These are phyloP conservation scores for Aspergillus mulundensis DNA, from an alignment of 495 filamentous ascomycete species.

Conservation along the genomic window DNA sequence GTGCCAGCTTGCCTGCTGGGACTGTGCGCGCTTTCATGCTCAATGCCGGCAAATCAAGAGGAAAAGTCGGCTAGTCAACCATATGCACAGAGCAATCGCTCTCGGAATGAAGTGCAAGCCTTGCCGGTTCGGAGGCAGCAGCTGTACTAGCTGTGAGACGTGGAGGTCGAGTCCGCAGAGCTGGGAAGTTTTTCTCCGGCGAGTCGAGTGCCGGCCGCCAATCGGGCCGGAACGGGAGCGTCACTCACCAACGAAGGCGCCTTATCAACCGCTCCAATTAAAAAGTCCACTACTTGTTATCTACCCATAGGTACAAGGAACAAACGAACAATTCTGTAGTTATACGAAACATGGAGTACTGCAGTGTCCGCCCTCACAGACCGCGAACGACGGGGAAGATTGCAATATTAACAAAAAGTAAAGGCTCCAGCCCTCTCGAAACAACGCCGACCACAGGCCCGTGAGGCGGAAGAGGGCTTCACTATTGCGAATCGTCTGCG, in stretches of 20 bases:
- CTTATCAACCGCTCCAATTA: not conserved
- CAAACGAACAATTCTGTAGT: slow-evolving; percentile 23
- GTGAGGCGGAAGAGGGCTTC: slow-evolving; percentile 5
- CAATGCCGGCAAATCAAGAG: slow-evolving; percentile 13
- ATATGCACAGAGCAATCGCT: not conserved
- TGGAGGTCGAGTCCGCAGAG: slow-evolving; percentile 5
- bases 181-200: slow-evolving; percentile 11
- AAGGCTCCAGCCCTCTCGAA: slow-evolving; percentile 7
- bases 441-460: slow-evolving; percentile 5
- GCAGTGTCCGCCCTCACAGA: slow-evolving; percentile 26
- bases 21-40: slow-evolving; percentile 44
- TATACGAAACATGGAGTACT: slow-evolving; percentile 30
- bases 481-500: slow-evolving; percentile 7
- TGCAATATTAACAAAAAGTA: slow-evolving; percentile 23
- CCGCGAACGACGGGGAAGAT: slow-evolving; percentile 22
- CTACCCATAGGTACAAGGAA: slow-evolving; percentile 5
- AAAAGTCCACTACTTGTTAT: not conserved
- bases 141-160: not conserved
- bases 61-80: not conserved
- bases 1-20: slow-evolving; percentile 37
- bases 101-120: not conserved
- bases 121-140: not conserved
- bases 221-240: slow-evolving; percentile 25
- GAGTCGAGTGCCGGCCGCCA: slow-evolving; percentile 7
- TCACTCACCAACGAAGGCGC: not conserved